Evolutionary conservation across 768 basidiomycete species (phyloP), one percentile per base, ranked within the genome.

Genomic region (Suillus sp.): DNA sequence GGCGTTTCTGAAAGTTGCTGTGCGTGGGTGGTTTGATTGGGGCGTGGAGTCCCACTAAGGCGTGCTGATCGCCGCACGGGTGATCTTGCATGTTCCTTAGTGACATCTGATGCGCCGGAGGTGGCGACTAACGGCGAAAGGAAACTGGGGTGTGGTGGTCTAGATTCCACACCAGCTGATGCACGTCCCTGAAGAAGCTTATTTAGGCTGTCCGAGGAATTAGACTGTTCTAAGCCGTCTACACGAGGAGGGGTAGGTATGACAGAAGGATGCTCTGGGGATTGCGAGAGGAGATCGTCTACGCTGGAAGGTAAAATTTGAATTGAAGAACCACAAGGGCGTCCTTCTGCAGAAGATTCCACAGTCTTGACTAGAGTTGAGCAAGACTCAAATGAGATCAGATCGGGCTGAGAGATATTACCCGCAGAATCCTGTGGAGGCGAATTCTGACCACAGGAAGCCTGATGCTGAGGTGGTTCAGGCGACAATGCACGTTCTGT

Each of bases 351-450:
- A 20, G 38, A 30, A 20, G 38, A 27, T 55, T 65, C 51, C 53
- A 20, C 59, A 53, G 60, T 47, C 63, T 65, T 63, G 62, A 69
- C 64, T 42, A 69, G 68, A 37, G 72, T 68, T 42, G 78, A 72
- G 67, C 80, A 75, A 25, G 81, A 78, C 68, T 84, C 82, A 60
- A 83, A 77, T 40, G 76, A 77, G 38, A 80, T 78, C 40, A 79
- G 75, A 65, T 76, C 78, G 14, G 62, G 72, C 59, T 71, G 69
- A 5, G 68, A 67, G 35, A 37, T 62, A 42, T 67, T 66, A 40
- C 42, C 40, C 10, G 59, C 27, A 43, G 62, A 38, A 38, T 61
- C 57, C 22, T 58, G 16, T 35, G 50, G 50, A 56, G 61, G 32
- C 1, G 50, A 34, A 43, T 56, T 48, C 18, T n/a, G 22, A n/a